A percentile compares a stretch with the other conserved stretches of the same genome.
phyloP scores from a whole-genome alignment of 306 rosid species.

The Rosa rugosa region DNA sequence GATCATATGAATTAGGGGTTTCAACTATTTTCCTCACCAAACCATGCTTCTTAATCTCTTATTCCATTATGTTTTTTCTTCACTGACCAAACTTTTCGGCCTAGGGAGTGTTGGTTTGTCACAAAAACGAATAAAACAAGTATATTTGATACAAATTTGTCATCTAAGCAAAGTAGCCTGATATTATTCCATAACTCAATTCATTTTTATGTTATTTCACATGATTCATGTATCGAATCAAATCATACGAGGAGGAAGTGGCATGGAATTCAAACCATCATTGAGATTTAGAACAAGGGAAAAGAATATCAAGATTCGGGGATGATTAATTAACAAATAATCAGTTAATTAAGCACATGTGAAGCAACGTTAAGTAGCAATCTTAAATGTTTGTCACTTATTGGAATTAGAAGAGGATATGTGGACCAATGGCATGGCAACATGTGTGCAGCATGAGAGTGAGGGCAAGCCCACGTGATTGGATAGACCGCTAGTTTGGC shows the following conservation, averaged over 20 bases:
- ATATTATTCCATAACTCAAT: neutral
- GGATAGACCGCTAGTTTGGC: neutral
- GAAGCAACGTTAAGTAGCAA: neutral
- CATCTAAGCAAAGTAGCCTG: neutral
- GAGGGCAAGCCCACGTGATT: constrained; percentile 2
- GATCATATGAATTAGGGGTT: neutral
- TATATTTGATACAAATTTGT: neutral
- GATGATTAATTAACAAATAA: neutral
- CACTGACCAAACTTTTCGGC: neutral
- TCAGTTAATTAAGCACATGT: neutral
- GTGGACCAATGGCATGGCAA: neutral
- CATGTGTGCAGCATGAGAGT: neutral
- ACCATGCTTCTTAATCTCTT: too few species aligned
- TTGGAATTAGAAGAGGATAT: neutral
- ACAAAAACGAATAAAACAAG: neutral
- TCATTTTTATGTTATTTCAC: neutral
- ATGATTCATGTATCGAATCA: neutral
- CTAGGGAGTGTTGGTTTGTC: neutral
- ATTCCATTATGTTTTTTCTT: neutral
- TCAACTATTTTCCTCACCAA: neutral
- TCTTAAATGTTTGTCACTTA: neutral
- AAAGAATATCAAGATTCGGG: neutral
- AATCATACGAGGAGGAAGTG: neutral
- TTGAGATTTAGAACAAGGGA: neutral
- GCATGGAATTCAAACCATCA: neutral